Evolutionary conservation across 257 asterid genomes (phyloP), one percentile per base, ranked within the genome.

Genomic region (Plantago major): DNA sequence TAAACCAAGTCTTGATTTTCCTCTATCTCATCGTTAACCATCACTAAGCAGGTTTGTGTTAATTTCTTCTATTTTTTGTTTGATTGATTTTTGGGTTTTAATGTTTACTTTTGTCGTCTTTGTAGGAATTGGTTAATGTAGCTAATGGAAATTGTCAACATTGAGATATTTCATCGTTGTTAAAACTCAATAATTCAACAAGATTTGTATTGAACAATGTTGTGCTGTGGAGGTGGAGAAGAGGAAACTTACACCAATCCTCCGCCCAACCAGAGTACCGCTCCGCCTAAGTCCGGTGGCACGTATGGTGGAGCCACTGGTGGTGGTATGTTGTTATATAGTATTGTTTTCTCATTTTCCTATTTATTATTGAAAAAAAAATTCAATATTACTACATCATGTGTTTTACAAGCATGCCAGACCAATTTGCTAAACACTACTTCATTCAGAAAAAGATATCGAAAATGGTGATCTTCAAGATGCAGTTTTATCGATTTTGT

Each of bases 161-260:
- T 52, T 30, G 37, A 26, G 16, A 26, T 26, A 17, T 11, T 1
- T 47, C 18, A 8, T 47, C 19, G 9, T 18, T 2, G 57, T 7
- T 51, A 10, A 5, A 22, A 28, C 11, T 52, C 58, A 52, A 11
- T 37, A 52, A 33, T 30, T 30, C 37, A 5, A 30, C 3, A 2
- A 30, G 3, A 2, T 30, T 30, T 5, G 5, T 30, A 3, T 2
- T 33, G 62, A 69, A 75, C 45, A 16, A 90, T 90, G 97, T 76
- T 76, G 79, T 90, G 97, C 71, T 90, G 97, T 74, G 96, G 96
- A 71, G 97, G 93, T 64, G 85, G 82, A 71, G 96, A 90, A 73
- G 95, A 87, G 87, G 96, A 90, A 50, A 74, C 73, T 60, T 42
- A 70, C 63, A 66, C 73, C 11, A 88, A 80, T 63, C 95, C 90